Percentiles rank a stretch among this genome's conserved stretches.
These are phyloP conservation scores for Xylariaceae sp. DNA, from an alignment of 2,329 filamentous ascomycete genomes.

Conservation along the genomic window DNA sequence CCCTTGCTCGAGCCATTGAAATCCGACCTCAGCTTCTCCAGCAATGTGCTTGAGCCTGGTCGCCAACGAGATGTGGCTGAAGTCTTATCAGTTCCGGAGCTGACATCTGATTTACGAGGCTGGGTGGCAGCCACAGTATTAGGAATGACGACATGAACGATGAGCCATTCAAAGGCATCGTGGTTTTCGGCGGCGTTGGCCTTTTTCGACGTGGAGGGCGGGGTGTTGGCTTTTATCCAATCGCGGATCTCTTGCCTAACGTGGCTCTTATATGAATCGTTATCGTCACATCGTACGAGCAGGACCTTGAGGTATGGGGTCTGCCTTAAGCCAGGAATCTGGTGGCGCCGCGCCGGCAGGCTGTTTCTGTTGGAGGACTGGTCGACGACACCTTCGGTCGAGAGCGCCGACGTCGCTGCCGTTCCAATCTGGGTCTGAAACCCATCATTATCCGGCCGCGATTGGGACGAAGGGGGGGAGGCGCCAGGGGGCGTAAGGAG, in stretches of 20 bases:
- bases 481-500: slow-evolving; percentile 32
- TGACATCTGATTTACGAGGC: slow-evolving; percentile 55
- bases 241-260: slow-evolving; percentile 76
- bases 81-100: slow-evolving; percentile 53
- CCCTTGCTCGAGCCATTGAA: slow-evolving; percentile 74
- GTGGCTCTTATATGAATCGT: slow-evolving; percentile 81
- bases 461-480: slow-evolving; percentile 32
- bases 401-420: slow-evolving; percentile 12
- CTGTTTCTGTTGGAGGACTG: slow-evolving; percentile 32
- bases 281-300: slow-evolving; percentile 88
- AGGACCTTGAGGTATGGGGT: slow-evolving; percentile 93
- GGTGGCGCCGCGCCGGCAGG: slow-evolving; percentile 64
- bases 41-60: slow-evolving; percentile 70
- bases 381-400: slow-evolving; percentile 37
- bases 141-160: slow-evolving; percentile 86
- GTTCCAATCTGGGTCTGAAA: slow-evolving; percentile 51
- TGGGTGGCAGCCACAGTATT: slow-evolving; percentile 77
- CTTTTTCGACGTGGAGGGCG: slow-evolving; percentile 52
- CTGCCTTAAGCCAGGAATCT: slow-evolving; percentile 87
- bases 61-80: slow-evolving; percentile 65
- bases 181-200: slow-evolving; percentile 78
- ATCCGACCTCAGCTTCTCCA: slow-evolving; percentile 85
- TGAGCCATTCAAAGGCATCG: slow-evolving; percentile 93
- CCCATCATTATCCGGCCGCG: slow-evolving; percentile 47
- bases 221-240: slow-evolving; percentile 78